Evolutionary conservation across 805 yeast species (phyloP).

Genomic region (Candida chauliodis): DNA sequence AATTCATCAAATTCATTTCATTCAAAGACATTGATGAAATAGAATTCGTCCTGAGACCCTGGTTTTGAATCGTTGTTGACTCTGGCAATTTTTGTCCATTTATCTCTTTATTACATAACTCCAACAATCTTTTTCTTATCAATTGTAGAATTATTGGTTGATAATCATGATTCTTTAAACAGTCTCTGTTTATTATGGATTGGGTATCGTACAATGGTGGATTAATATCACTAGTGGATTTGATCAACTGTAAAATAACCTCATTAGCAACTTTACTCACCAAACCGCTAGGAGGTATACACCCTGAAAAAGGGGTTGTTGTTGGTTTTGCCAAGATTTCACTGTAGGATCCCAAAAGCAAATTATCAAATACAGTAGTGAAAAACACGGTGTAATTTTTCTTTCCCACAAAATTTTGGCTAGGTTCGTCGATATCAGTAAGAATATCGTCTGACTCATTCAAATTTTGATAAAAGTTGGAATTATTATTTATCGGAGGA

Average conservation of each 20-base stretch:
- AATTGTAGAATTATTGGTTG: slow-evolving; percentile 41
- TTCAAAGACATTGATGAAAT: slow-evolving; percentile 39
- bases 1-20: slow-evolving; percentile 35
- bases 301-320: slow-evolving; percentile 43
- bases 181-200: slow-evolving; percentile 28
- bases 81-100: slow-evolving; percentile 14
- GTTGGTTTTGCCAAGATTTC: slow-evolving; percentile 39
- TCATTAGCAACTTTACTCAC: slow-evolving; percentile 43
- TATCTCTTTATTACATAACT: slow-evolving; percentile 28
- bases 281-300: slow-evolving; percentile 42
- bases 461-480: slow-evolving; percentile 17
- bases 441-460: slow-evolving; percentile 41
- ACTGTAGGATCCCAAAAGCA: slow-evolving; percentile 31
- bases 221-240: slow-evolving; percentile 13
- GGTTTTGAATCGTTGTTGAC: slow-evolving; percentile 20
- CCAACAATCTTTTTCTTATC: slow-evolving; percentile 38
- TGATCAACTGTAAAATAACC: slow-evolving; percentile 27
- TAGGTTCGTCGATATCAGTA: slow-evolving; percentile 35
- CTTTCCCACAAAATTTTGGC: slow-evolving; percentile 13
- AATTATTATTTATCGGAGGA: slow-evolving; percentile 1
- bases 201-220: slow-evolving; percentile 31
- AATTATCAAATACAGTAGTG: slow-evolving; percentile 34
- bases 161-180: slow-evolving; percentile 25
- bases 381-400: slow-evolving; percentile 32
- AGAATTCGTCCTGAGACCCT: slow-evolving; percentile 27